phyloP scores from a whole-genome alignment of 495 filamentous ascomycete genomes.

The Monascus purpureus region DNA sequence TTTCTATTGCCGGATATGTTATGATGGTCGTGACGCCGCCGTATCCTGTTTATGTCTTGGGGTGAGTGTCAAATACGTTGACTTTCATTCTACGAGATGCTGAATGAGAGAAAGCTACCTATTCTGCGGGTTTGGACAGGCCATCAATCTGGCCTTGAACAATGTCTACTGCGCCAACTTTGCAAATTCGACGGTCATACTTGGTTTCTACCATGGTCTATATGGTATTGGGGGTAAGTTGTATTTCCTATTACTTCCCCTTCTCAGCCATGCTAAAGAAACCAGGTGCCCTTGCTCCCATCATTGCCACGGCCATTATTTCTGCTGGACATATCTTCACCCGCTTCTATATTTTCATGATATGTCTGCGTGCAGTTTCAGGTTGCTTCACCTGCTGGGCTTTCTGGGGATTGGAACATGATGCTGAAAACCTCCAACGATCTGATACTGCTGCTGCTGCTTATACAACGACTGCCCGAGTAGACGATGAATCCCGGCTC shows the following conservation, averaged over 20 bases:
- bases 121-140: constrained; percentile 51
- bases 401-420: constrained; percentile 39
- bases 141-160: constrained; percentile 52
- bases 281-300: constrained; percentile 48
- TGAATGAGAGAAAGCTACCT: constrained; percentile 51
- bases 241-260: too few relatives aligned
- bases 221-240: constrained; percentile 70
- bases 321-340: constrained; percentile 22
- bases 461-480: constrained; percentile 18
- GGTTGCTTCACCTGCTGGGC: constrained; percentile 38
- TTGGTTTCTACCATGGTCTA: constrained; percentile 50
- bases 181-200: constrained; percentile 43
- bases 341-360: constrained; percentile 14
- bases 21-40: constrained; percentile 52
- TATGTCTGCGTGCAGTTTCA: constrained; percentile 33
- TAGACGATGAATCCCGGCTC: constrained; percentile 20
- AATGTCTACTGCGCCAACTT: constrained; percentile 66
- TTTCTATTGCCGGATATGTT: constrained; percentile 42
- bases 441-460: constrained; percentile 10
- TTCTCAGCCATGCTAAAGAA: too few relatives aligned
- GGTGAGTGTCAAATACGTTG: too few relatives aligned
- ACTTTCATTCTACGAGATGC: too few relatives aligned
- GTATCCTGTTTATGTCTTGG: too few relatives aligned
- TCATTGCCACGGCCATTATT: constrained; percentile 51
- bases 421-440: too few relatives aligned